These are phyloP conservation scores for Musa schizocarpa DNA, from an alignment of 176 grass and related monocot species.

Conservation along the genomic window DNA sequence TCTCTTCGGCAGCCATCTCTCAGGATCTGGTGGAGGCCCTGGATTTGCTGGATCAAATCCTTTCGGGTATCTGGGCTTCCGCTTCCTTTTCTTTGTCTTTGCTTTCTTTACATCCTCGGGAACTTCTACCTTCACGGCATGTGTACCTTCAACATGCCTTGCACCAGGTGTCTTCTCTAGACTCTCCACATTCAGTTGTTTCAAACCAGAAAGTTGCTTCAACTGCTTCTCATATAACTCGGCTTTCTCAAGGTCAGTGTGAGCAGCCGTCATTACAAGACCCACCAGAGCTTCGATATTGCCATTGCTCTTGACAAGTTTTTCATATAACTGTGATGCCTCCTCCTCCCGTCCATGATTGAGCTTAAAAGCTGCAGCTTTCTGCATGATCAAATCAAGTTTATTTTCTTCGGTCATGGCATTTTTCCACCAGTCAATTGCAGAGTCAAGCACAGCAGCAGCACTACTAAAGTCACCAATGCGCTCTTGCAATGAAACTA, in stretches of 20 bases:
- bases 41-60: conserved; percentile 74
- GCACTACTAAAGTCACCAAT: conserved; percentile 46
- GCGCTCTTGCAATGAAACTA: conserved; percentile 53
- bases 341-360: conserved; percentile 61
- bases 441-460: conserved; percentile 48
- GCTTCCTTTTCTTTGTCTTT: conserved; percentile 82
- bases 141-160: conserved; percentile 50
- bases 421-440: conserved; percentile 87
- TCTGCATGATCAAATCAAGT: conserved; percentile 56
- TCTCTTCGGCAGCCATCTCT: conserved; percentile 87
- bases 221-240: conserved; percentile 81
- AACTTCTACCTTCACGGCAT: conserved; percentile 40
- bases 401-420: conserved; percentile 69
- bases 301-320: conserved; percentile 66
- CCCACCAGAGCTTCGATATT: conserved; percentile 68
- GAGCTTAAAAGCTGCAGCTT: conserved; percentile 84
- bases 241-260: conserved; percentile 63
- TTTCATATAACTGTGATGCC: conserved; percentile 66
- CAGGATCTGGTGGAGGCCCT: conserved; percentile 71
- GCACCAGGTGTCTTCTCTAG: conserved; percentile 80
- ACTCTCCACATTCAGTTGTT: conserved; percentile 55
- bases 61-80: conserved; percentile 83
- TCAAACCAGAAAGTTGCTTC: conserved; percentile 66
- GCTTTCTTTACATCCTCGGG: conserved; percentile 59
- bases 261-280: conserved; percentile 59